Base-by-base conservation (phyloP, 345 rosid genomes). In the Ailanthus altissimus region DNA sequence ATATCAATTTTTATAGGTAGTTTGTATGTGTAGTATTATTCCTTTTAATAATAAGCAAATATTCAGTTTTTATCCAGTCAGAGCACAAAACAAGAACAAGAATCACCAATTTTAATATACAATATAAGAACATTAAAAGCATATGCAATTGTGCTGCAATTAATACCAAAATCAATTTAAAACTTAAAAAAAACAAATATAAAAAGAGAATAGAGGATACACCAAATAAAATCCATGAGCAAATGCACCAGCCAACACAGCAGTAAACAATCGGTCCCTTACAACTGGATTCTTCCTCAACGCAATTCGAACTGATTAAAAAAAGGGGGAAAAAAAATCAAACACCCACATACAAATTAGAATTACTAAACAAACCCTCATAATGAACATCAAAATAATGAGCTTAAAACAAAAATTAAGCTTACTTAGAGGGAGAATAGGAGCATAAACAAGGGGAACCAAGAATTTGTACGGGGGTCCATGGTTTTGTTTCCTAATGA, bases 211-310 rank as follows among this genome's bases (percentile, higher is more conserved):
- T 28, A 74, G 86, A 96, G 97, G 99, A 93, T 96, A 96, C 97
- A 96, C 97, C 89, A 93, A 83, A 84, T 92, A 93, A 73, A 87
- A 82, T 72, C 99, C 97, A 82, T 93, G 98, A 83, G 90, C 90
- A 68, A 93, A 90, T 61, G 92, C 97, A 65, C 98, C 99, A 50
- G 88, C 97, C 81, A 96, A 84, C 38, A 90, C 97, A 51, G 85
- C 81, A 32, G 90, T 86, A 72, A 93, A 96, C 86, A 96, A 80
- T 53, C 97, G 91, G 82, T 95, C 97, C 77, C 98, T 89, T 65
- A 93, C 61, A 74, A 93, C 93, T 26, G 97, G 94, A 65, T 88
- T 86, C 85, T 81, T 89, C 76, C 99, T 90, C 77, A 93, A 49
- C 57, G 91, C 72, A 38, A 96, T 59, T 42, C 97, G 92, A 82